A percentile compares a stretch with the other conserved stretches of the same genome.
These are phyloP conservation scores for Uronychia setigera DNA, from an alignment of 73 alveolate genomes.

Conservation along the genomic window DNA sequence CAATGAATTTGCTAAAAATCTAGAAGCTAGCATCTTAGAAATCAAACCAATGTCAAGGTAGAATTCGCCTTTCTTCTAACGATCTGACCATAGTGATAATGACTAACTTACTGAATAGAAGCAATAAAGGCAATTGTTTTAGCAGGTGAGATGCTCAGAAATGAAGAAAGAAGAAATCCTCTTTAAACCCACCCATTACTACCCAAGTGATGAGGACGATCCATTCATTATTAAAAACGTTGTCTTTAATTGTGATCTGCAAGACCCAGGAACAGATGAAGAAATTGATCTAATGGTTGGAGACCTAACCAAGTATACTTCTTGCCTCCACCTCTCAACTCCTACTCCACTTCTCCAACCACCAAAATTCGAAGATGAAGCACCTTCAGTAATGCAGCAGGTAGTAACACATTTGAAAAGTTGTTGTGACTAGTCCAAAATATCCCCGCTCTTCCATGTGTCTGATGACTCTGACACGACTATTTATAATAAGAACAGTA, in stretches of 20 bases:
- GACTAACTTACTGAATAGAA: too few relatives aligned
- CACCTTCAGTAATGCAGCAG: not conserved
- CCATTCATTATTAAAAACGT: not conserved
- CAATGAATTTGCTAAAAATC: too few relatives aligned
- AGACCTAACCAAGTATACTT: not conserved
- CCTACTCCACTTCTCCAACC: constrained; percentile 3
- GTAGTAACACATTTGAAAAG: not conserved
- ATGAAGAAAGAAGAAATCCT: too few relatives aligned
- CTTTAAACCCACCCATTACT: too few relatives aligned
- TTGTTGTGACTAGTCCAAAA: not conserved
- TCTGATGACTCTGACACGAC: not conserved
- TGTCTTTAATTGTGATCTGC: not conserved
- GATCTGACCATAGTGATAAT: too few relatives aligned
- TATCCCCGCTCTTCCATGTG: not conserved
- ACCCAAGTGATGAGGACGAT: not conserved
- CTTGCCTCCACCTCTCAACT: not conserved
- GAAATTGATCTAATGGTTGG: not conserved
- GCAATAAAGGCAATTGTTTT: too few relatives aligned
- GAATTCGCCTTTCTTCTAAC: too few relatives aligned
- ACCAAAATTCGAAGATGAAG: not conserved
- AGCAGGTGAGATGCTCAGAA: too few relatives aligned
- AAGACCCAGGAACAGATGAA: not conserved
- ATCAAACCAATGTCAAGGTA: too few relatives aligned
- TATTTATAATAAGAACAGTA: not conserved
- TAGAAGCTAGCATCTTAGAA: too few relatives aligned